Percentiles rank a stretch among this genome's conserved stretches.
These are phyloP conservation scores for Chimonanthus salicifolius DNA, from an alignment of 164 flowering plant species.

Conservation along the genomic window DNA sequence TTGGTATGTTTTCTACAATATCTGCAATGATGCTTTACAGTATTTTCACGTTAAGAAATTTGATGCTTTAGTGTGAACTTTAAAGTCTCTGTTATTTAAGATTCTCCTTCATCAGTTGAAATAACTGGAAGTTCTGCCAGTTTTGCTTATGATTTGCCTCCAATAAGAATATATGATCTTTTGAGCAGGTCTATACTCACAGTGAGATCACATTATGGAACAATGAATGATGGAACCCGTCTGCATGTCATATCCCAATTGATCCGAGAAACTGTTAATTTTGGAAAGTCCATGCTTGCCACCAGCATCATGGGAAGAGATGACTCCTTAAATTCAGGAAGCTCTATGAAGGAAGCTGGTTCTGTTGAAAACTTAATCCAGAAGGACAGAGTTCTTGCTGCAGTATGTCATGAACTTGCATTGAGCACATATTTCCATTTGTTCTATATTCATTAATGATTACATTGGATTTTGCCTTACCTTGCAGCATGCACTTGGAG, in stretches of 20 bases:
- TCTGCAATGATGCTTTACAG: not conserved
- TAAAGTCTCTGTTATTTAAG: not conserved
- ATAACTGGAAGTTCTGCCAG: not conserved
- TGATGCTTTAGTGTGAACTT: not conserved
- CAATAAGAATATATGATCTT: conserved; percentile 6
- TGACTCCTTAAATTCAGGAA: conserved; percentile 54
- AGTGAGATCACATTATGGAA: conserved; percentile 70
- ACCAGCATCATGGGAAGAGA: conserved; percentile 56
- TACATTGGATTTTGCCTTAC: not conserved
- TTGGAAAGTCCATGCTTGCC: conserved; percentile 81
- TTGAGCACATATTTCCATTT: not conserved
- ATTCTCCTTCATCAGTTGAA: not conserved
- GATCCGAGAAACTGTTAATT: conserved; percentile 80
- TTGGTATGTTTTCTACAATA: conserved; percentile 43
- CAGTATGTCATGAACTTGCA: conserved; percentile 43
- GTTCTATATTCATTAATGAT: not conserved
- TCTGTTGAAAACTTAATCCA: conserved; percentile 70
- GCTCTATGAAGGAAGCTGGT: conserved; percentile 48
- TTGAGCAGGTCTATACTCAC: conserved; percentile 65
- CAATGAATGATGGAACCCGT: conserved; percentile 85
- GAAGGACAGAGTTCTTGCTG: conserved; percentile 72
- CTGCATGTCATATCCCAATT: conserved; percentile 84
- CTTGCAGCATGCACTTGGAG: not conserved
- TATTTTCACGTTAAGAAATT: not conserved
- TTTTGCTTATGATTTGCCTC: not conserved